These are phyloP conservation scores for Kluyveromyces aestuarii DNA, from an alignment of 805 yeast genomes.

Conservation along the genomic window DNA sequence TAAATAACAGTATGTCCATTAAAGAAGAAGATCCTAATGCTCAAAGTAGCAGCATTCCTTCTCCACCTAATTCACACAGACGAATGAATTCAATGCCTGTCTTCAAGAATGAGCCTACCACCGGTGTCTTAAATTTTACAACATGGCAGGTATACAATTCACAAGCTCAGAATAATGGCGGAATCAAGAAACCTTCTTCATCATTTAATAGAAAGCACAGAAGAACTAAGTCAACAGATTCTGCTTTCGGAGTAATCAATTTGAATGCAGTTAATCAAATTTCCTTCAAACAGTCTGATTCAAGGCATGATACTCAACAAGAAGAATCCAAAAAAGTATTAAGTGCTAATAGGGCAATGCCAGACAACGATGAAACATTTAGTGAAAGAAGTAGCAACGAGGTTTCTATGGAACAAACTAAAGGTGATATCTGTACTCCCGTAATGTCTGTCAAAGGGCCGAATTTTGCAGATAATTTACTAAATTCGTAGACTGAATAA, in stretches of 20 bases:
- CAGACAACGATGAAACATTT: constrained; percentile 13
- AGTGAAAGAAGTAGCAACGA: constrained; percentile 23
- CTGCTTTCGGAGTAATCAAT: constrained; percentile 25
- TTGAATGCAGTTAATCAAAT: constrained; percentile 18
- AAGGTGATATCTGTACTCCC: background rate
- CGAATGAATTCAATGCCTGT: constrained; percentile 18
- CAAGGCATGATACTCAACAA: background rate
- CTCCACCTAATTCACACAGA: background rate
- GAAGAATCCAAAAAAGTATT: background rate
- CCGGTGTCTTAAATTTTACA: constrained; percentile 7
- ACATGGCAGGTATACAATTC: constrained; percentile 7
- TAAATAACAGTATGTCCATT: constrained; percentile 22
- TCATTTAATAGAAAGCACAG: constrained; percentile 14
- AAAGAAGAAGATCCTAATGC: constrained; percentile 18
- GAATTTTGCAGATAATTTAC: constrained; percentile 18
- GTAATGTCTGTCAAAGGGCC: constrained; percentile 10
- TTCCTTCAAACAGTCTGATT: background rate
- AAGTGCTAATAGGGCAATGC: background rate
- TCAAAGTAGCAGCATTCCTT: background rate
- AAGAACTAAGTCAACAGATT: constrained; percentile 16
- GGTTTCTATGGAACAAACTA: constrained; percentile 10
- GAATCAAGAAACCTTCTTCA: background rate
- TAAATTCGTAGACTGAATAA: constrained; percentile 6
- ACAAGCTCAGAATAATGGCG: background rate
- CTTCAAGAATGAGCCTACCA: constrained; percentile 9